Evolutionary conservation across 2,329 filamentous ascomycete species (phyloP).

Genomic region (Epicoccum sorghinum): DNA sequence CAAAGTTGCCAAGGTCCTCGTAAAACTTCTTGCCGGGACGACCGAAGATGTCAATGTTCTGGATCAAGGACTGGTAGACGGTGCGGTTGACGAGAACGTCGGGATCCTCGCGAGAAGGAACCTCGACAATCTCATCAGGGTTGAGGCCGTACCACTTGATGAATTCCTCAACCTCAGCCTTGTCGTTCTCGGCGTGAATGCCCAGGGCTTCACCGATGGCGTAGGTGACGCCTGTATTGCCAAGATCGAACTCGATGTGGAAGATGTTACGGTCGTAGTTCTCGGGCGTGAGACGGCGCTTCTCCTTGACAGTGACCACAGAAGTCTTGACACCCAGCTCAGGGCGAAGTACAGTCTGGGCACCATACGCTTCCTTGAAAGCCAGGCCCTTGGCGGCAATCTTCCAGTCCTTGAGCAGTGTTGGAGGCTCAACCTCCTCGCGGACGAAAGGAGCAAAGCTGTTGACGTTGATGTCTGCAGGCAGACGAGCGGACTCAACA

Average conservation of each 20-base stretch:
- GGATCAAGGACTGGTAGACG: constrained; percentile 85
- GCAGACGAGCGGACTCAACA: constrained; percentile 60
- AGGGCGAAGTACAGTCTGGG: constrained; percentile 75
- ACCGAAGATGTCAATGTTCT: constrained; percentile 96
- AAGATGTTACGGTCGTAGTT: constrained; percentile 99
- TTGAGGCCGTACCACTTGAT: constrained; percentile 89
- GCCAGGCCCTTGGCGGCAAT: constrained; percentile 82
- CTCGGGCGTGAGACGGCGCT: constrained; percentile 84
- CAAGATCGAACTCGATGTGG: constrained; percentile 98
- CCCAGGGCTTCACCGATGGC: constrained; percentile 97
- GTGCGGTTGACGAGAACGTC: constrained; percentile 83
- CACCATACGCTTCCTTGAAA: constrained; percentile 94
- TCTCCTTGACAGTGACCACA: constrained; percentile 91
- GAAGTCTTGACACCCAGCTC: constrained; percentile 86
- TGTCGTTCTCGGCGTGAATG: constrained; percentile 93
- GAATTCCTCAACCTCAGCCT: constrained; percentile 77
- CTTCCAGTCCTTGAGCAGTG: constrained; percentile 77
- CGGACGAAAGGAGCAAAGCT: constrained; percentile 85
- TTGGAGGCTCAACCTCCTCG: constrained; percentile 70
- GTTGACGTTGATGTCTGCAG: constrained; percentile 71
- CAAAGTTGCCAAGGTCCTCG: constrained; percentile 86
- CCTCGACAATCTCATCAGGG: constrained; percentile 83
- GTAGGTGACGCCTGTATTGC: constrained; percentile 88
- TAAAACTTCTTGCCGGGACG: constrained; percentile 98
- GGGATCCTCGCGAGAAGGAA: constrained; percentile 81